Percentiles rank a stretch among this genome's conserved stretches.
phyloP scores from a whole-genome alignment of 2,329 filamentous ascomycete genomes.

The Curvularia lunata region DNA sequence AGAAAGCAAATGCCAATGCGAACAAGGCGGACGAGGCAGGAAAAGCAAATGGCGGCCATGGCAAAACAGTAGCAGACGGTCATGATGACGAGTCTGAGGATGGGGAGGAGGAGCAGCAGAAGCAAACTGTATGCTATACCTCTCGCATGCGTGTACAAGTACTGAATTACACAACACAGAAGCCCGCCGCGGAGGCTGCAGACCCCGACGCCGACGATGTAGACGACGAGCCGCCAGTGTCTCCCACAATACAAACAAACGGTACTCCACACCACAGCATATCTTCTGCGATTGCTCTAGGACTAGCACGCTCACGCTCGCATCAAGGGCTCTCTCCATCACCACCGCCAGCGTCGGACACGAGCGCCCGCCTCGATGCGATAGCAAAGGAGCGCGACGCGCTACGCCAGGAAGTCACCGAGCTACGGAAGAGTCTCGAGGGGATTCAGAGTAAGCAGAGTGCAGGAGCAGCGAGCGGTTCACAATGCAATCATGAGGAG shows the following conservation, averaged over 20 bases:
- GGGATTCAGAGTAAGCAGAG: slow-evolving; percentile 76
- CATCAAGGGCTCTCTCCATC: slow-evolving; percentile 44
- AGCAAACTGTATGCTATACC: slow-evolving; percentile 41
- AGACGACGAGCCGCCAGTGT: slow-evolving; percentile 43
- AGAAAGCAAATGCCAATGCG: slow-evolving; percentile 37
- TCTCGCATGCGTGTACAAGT: not conserved
- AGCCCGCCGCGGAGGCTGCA: slow-evolving; percentile 27
- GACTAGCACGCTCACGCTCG: slow-evolving; percentile 45
- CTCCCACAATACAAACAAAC: slow-evolving; percentile 40
- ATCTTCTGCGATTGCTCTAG: slow-evolving; percentile 47
- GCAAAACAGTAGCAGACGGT: slow-evolving; percentile 33
- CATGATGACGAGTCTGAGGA: slow-evolving; percentile 41
- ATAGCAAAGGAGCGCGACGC: slow-evolving; percentile 83
- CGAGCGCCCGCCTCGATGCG: slow-evolving; percentile 68
- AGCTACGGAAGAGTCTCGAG: slow-evolving; percentile 82
- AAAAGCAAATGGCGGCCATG: slow-evolving; percentile 35
- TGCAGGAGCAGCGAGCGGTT: slow-evolving; percentile 50
- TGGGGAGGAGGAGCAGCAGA: slow-evolving; percentile 26
- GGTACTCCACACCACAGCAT: slow-evolving; percentile 46
- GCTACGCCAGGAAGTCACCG: slow-evolving; percentile 78
- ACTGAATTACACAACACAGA: slow-evolving; percentile 29
- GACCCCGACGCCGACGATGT: slow-evolving; percentile 45
- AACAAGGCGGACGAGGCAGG: slow-evolving; percentile 36
- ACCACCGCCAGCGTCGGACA: slow-evolving; percentile 50
- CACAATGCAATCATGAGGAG: slow-evolving; percentile 59